A percentile compares a stretch with the other conserved stretches of the same genome.
These are phyloP conservation scores for Hanseniaspora clermontiae DNA, from an alignment of 805 yeast genomes.

Conservation along the genomic window DNA sequence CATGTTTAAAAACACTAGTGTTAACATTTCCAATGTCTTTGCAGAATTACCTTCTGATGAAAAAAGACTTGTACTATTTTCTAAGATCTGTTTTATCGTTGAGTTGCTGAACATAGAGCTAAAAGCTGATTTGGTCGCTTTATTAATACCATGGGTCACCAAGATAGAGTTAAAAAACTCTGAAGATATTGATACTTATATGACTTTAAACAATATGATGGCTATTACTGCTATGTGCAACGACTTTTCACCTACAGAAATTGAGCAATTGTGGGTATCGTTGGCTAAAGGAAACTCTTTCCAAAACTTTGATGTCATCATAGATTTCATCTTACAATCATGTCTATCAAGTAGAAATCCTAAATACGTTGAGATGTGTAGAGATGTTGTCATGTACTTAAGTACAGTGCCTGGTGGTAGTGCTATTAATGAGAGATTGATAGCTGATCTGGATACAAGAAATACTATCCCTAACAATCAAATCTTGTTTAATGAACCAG, in stretches of 20 bases:
- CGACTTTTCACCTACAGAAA: slow-evolving; percentile 65
- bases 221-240: slow-evolving; percentile 75
- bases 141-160: slow-evolving; percentile 87
- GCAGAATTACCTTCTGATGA: slow-evolving; percentile 48
- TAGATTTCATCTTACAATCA: slow-evolving; percentile 55
- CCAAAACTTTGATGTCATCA: slow-evolving; percentile 56
- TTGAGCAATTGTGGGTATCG: slow-evolving; percentile 92
- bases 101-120: slow-evolving; percentile 44
- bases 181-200: slow-evolving; percentile 37
- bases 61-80: slow-evolving; percentile 53
- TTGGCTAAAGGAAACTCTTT: slow-evolving; percentile 63
- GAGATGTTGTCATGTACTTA: slow-evolving; percentile 70
- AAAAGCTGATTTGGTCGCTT: slow-evolving; percentile 66
- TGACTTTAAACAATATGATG: slow-evolving; percentile 70
- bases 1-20: slow-evolving; percentile 75
- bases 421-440: slow-evolving; percentile 45
- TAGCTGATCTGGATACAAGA: slow-evolving; percentile 66
- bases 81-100: slow-evolving; percentile 56
- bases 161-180: slow-evolving; percentile 50
- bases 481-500: slow-evolving; percentile 25
- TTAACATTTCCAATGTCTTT: slow-evolving; percentile 62
- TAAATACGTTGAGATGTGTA: slow-evolving; percentile 59
- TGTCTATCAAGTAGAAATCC: slow-evolving; percentile 62
- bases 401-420: slow-evolving; percentile 42
- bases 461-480: slow-evolving; percentile 72